Conservation (phyloP, 495 filamentous ascomycete species). For the Podospora anserina region DNA sequence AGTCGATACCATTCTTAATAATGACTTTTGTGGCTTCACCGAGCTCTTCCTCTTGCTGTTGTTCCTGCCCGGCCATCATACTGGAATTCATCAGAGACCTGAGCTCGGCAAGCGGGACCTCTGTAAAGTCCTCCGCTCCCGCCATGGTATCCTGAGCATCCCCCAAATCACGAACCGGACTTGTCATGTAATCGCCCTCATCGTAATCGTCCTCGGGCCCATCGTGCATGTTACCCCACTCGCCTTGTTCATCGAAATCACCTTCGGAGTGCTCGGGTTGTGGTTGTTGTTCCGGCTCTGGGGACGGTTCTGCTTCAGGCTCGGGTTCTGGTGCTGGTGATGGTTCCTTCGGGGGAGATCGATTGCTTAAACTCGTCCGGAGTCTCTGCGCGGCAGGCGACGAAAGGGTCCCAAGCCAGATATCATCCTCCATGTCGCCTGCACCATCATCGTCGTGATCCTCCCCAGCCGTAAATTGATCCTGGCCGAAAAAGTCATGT, state of each 20-base stretch:
- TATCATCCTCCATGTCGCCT: constrained; percentile 29
- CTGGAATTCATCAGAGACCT: constrained; percentile 38
- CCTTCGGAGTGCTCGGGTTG: constrained; percentile 18
- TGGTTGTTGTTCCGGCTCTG: constrained; percentile 6
- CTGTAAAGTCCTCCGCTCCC: constrained; percentile 46
- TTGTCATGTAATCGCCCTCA: constrained; percentile 23
- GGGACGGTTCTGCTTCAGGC: not conserved
- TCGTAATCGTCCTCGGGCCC: constrained; percentile 26
- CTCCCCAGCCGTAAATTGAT: not conserved
- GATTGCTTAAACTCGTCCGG: not conserved
- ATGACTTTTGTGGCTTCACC: constrained; percentile 45
- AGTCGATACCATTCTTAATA: constrained; percentile 44
- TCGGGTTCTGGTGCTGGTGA: not conserved
- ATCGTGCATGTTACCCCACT: constrained; percentile 19
- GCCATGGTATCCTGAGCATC: constrained; percentile 41
- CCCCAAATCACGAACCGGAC: constrained; percentile 10
- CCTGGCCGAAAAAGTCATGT: constrained; percentile 6
- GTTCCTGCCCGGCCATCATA: constrained; percentile 31
- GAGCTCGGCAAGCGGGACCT: constrained; percentile 47
- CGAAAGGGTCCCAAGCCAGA: constrained; percentile 35
- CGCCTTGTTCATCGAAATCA: constrained; percentile 17
- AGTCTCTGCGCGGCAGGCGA: constrained; percentile 25
- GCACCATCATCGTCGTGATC: constrained; percentile 4
- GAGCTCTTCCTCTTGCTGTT: constrained; percentile 29
- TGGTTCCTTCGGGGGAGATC: not conserved